Evolutionary conservation across 75 land plant genomes (phyloP).

Genomic region (Chamaecyparis obtusa): DNA sequence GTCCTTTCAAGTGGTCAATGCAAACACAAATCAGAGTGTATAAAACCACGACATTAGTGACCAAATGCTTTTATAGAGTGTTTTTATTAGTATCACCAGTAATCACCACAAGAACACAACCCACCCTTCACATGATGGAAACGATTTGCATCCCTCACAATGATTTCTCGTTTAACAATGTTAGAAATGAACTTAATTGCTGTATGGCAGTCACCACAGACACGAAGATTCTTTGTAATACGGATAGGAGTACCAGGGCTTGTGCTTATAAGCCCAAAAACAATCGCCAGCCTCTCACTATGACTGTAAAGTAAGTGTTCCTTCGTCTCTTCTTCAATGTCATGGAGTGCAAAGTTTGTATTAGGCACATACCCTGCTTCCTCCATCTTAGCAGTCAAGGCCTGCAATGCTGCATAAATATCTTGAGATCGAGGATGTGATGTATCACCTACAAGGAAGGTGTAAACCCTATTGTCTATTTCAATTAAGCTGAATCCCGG

Average conservation of each 20-base stretch:
- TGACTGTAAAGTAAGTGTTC: conserved; percentile 15
- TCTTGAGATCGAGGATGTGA: conserved; percentile 6
- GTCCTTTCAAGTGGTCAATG: not conserved
- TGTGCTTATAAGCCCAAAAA: conserved; percentile 22
- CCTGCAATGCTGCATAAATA: conserved; percentile 10
- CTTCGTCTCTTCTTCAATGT: conserved; percentile 11
- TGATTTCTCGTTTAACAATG: conserved; percentile 15
- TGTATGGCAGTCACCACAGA: conserved; percentile 19
- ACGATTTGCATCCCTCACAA: conserved; percentile 22
- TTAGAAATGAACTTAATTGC: conserved; percentile 16
- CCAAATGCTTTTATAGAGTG: conserved; percentile 46
- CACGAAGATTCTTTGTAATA: conserved; percentile 18
- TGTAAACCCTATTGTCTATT: conserved; percentile 10
- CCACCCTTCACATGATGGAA: conserved; percentile 26
- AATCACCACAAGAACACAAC: conserved; percentile 25
- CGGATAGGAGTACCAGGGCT: conserved; percentile 24
- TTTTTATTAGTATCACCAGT: conserved; percentile 11
- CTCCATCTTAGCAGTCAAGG: conserved; percentile 4
- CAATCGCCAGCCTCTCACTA: conserved; percentile 27
- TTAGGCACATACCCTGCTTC: conserved; percentile 11
- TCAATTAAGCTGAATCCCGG: conserved; percentile 15
- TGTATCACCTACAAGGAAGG: conserved; percentile 13
- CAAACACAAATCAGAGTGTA: not conserved
- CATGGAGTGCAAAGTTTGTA: conserved; percentile 7
- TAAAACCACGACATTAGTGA: conserved; percentile 21